Evolutionary conservation across 2,329 filamentous ascomycete species (phyloP).

Genomic region (Paracoccidioides lutzii): DNA sequence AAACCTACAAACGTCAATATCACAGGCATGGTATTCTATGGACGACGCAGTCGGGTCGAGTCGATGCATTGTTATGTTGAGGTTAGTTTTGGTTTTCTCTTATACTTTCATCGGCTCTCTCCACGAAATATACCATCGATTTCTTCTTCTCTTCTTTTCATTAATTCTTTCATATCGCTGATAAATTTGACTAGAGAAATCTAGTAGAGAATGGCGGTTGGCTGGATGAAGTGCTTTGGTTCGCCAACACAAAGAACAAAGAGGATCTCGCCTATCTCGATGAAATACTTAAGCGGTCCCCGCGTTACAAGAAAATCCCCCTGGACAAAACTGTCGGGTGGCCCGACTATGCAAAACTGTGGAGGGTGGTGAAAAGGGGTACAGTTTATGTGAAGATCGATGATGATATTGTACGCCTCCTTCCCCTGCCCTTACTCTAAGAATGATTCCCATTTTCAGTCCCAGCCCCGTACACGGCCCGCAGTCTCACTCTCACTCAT

Average conservation of each 20-base stretch:
- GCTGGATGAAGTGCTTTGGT: constrained; percentile 31
- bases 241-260: constrained; percentile 27
- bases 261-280: constrained; percentile 27
- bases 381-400: constrained; percentile 27
- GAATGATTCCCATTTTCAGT: background rate
- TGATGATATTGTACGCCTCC: constrained; percentile 25
- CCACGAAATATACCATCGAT: background rate
- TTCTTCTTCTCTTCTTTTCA: background rate
- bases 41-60: constrained; percentile 5
- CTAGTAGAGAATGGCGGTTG: constrained; percentile 28
- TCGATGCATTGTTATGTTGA: constrained; percentile 7
- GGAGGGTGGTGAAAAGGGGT: constrained; percentile 6
- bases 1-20: constrained; percentile 6
- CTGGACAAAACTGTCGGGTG: constrained; percentile 5
- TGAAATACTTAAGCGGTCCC: constrained; percentile 18
- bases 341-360: constrained; percentile 7
- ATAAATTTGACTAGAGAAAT: constrained; percentile 17
- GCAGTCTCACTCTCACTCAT: background rate
- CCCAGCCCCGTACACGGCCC: background rate
- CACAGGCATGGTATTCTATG: constrained; percentile 7
- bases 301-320: constrained; percentile 4
- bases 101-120: background rate
- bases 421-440: no score
- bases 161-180: background rate
- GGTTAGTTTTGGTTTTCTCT: background rate